phyloP scores from a whole-genome alignment of 1,139 yeast species.

The Pichia terricola region DNA sequence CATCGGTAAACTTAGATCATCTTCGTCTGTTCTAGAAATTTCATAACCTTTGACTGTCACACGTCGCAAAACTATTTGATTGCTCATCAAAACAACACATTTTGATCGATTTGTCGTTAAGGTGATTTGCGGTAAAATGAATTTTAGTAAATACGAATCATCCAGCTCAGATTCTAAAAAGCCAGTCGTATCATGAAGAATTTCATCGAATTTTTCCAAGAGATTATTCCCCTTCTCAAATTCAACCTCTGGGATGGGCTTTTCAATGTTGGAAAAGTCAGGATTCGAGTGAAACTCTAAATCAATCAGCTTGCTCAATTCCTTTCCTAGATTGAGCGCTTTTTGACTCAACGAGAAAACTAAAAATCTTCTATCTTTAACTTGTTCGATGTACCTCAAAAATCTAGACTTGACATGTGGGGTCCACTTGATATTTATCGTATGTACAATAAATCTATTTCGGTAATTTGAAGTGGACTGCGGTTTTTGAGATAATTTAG shows the following conservation, averaged over 20 bases:
- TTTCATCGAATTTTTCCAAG: slow-evolving; percentile 41
- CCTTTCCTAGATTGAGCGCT: slow-evolving; percentile 62
- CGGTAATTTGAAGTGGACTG: slow-evolving; percentile 37
- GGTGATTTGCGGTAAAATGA: slow-evolving; percentile 83
- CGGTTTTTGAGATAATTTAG: slow-evolving; percentile 11
- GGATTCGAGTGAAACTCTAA: too few relatives aligned
- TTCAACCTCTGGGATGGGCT: slow-evolving; percentile 12
- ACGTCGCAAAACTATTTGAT: slow-evolving; percentile 61
- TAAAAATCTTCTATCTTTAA: slow-evolving; percentile 46
- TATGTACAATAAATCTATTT: slow-evolving; percentile 73
- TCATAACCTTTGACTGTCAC: slow-evolving; percentile 31
- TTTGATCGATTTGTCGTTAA: slow-evolving; percentile 54
- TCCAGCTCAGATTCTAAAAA: slow-evolving; percentile 36
- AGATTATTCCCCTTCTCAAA: slow-evolving; percentile 21
- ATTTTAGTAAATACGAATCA: slow-evolving; percentile 59
- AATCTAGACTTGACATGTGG: slow-evolving; percentile 54
- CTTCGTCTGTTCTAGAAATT: slow-evolving; percentile 35
- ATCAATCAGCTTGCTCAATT: slow-evolving; percentile 23
- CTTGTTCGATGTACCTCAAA: slow-evolving; percentile 50
- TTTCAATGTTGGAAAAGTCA: too few relatives aligned
- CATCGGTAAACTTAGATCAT: slow-evolving; percentile 42
- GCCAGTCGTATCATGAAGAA: slow-evolving; percentile 32
- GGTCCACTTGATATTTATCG: slow-evolving; percentile 74
- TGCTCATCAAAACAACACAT: slow-evolving; percentile 62
- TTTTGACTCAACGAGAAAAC: slow-evolving; percentile 57